Evolutionary conservation across 129 eudicot genomes (phyloP).

Genomic region (Kitagawia praeruptora): DNA sequence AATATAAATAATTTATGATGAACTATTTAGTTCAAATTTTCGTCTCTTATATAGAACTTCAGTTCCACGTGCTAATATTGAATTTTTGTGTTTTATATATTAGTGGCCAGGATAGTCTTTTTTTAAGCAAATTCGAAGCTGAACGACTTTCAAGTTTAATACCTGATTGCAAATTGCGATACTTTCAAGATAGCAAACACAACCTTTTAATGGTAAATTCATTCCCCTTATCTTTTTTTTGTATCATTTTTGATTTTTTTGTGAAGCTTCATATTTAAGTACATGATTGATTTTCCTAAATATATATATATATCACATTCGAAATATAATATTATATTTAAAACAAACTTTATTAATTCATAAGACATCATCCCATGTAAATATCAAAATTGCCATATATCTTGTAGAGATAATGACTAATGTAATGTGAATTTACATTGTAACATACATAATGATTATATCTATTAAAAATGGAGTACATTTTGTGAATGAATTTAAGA

Average conservation of each 20-base stretch:
- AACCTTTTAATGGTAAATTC: conserved; percentile 60
- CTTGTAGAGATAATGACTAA: too few relatives aligned
- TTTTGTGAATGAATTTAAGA: too few relatives aligned
- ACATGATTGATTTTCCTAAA: not conserved
- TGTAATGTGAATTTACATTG: too few relatives aligned
- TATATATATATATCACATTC: not conserved
- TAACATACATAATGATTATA: too few relatives aligned
- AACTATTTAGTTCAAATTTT: not conserved
- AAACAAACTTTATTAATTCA: too few relatives aligned
- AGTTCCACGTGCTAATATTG: not conserved
- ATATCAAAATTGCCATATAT: too few relatives aligned
- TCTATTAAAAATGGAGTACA: too few relatives aligned
- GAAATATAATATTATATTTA: too few relatives aligned
- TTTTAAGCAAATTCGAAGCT: conserved; percentile 76
- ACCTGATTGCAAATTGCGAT: conserved; percentile 53
- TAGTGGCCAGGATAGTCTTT: conserved; percentile 85
- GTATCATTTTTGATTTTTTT: not conserved
- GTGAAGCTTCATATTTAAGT: not conserved
- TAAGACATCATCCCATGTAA: too few relatives aligned
- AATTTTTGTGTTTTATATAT: conserved; percentile 10
- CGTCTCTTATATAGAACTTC: not conserved
- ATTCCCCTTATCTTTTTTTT: not conserved
- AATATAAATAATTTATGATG: too few relatives aligned
- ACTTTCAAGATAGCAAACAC: conserved; percentile 68
- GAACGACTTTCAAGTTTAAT: conserved; percentile 44